Evolutionary conservation across 176 grass and related monocot genomes (phyloP).

Genomic region (Bothriochloa decipiens): DNA sequence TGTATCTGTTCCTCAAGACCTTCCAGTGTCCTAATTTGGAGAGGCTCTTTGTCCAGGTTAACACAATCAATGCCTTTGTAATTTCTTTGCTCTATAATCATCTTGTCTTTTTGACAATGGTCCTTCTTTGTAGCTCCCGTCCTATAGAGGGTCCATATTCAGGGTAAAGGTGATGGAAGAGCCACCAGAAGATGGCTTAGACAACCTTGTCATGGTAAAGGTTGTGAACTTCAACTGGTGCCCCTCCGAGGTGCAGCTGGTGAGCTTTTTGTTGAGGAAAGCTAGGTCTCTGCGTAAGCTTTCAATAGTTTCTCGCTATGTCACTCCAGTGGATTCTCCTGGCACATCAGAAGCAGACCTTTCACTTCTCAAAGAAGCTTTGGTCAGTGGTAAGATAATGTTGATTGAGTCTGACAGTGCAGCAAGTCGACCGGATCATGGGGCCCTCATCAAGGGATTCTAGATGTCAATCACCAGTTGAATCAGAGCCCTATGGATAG

Average conservation of each 20-base stretch:
- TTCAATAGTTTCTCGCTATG: slow-evolving; percentile 9
- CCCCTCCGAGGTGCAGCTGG: neutral
- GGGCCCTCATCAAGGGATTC: too few species aligned
- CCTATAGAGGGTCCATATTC: neutral
- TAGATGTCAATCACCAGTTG: too few species aligned
- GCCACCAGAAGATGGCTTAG: neutral
- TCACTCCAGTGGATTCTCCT: neutral
- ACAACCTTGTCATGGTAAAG: slow-evolving; percentile 26
- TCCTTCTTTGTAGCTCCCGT: slow-evolving; percentile 32
- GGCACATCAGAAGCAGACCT: neutral
- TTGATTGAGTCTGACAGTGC: neutral
- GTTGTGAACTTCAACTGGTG: slow-evolving; percentile 20
- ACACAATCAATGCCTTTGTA: neutral
- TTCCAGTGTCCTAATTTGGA: slow-evolving; percentile 49
- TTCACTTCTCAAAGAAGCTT: slow-evolving; percentile 2
- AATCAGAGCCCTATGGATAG: neutral
- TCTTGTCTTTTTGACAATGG: neutral
- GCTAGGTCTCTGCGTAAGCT: neutral
- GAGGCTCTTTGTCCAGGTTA: slow-evolving; percentile 72
- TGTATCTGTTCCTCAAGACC: slow-evolving; percentile 55
- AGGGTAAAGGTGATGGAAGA: slow-evolving; percentile 29
- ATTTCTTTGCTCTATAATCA: neutral
- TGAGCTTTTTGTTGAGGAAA: slow-evolving; percentile 34
- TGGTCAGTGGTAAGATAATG: slow-evolving; percentile 10
- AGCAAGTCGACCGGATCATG: slow-evolving; percentile 18